These are phyloP conservation scores for Trichothecium roseum DNA, from an alignment of 2,329 filamentous ascomycete genomes.

Conservation along the genomic window DNA sequence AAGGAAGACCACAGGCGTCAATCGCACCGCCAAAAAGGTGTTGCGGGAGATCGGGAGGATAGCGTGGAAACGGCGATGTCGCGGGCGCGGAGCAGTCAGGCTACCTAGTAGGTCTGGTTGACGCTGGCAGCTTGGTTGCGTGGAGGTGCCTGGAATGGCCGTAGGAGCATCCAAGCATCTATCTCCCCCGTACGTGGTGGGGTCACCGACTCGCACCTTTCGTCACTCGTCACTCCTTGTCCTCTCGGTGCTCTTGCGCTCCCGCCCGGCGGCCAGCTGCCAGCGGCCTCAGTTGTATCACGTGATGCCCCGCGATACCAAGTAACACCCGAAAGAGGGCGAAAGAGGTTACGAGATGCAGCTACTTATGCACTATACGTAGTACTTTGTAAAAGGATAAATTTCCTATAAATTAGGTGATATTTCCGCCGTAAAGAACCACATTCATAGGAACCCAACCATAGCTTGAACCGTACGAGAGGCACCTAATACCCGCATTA, in stretches of 20 bases:
- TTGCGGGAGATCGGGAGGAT: neutral
- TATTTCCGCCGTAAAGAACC: no score
- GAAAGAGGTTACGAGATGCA: no score
- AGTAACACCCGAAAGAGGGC: no score
- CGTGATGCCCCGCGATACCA: constrained; percentile 24
- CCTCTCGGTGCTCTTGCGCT: no score
- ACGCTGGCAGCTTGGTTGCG: constrained; percentile 3
- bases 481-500: no score
- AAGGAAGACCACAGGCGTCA: neutral
- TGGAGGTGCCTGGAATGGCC: constrained; percentile 5
- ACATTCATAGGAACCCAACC: neutral
- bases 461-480: neutral
- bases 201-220: constrained; percentile 13
- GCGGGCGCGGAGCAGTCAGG: constrained; percentile 5
- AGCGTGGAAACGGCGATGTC: constrained; percentile 1
- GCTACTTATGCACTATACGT: no score
- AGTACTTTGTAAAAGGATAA: no score
- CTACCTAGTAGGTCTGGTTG: no score
- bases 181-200: no score
- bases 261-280: constrained; percentile 20
- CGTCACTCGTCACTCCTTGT: constrained; percentile 16
- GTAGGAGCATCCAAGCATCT: no score
- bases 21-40: neutral
- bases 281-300: constrained; percentile 17
- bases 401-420: no score